Evolutionary conservation across 305 asterid genomes (phyloP), one percentile per base, ranked within the genome.

Genomic region (Fraxinus floribunda): DNA sequence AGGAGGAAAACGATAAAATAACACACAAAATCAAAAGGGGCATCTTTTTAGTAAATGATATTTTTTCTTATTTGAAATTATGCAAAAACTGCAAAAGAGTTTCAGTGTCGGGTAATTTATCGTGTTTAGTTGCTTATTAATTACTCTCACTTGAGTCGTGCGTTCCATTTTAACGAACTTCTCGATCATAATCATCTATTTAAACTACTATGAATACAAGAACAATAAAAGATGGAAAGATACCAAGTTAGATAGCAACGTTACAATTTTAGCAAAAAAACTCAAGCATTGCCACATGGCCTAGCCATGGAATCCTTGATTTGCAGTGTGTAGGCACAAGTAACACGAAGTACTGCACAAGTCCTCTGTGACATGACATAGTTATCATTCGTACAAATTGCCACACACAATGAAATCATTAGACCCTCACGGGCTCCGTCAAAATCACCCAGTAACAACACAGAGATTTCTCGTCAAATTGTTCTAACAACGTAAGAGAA

Each of bases 331-430:
- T 24, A 22, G 72, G 36, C 73, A 66, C 8, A 77, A 46, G 78
- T 76, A 84, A 24, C 81, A 34, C 76, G 84, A 55, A 38, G 62
- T 75, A 74, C 70, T 75, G 44, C 30, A 24, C 30, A 57, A 79
- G 71, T 49, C 44, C 11, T 81, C 26, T 10, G 13, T 36, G 6
- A 77, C 76, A 49, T 66, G 62, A 52, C 62, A 52, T 18, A n/a
- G 29, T 44, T 16, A 68, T 44, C 24, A 38, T 32, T 32, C 24
- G 32, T 79, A 79, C 84, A 84, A 80, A 29, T 76, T 60, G n/a
- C 86, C 87, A 86, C 88, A 84, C 89, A 78, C 82, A 77, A 78
- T 66, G 79, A 87, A 87, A 83, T 87, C 34, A 87, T 83, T 80
- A 35, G 84, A 75, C 84, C 82, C 85, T 76, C 83, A 78, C 82